A percentile compares a stretch with the other conserved stretches of the same genome.
Evolutionary conservation across 2,329 filamentous ascomycete species (phyloP).

Genomic region (Exophiala mesophila): DNA sequence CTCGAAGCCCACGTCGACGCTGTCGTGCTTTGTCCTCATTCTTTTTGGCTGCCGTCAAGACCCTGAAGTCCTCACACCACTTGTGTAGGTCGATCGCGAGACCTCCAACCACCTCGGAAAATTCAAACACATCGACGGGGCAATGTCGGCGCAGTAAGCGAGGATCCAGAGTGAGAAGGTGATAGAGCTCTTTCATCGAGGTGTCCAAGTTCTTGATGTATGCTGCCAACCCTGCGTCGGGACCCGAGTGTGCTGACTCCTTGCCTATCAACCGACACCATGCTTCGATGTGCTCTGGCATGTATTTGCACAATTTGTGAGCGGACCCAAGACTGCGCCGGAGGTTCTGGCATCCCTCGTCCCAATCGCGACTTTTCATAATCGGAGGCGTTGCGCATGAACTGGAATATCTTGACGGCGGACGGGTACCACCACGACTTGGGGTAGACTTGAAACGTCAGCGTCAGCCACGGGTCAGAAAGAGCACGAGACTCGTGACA

Average conservation of each 20-base stretch:
- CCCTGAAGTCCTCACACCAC: slow-evolving; percentile 3
- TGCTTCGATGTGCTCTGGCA: slow-evolving; percentile 3
- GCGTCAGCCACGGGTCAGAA: neutral
- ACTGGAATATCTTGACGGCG: slow-evolving; percentile 3
- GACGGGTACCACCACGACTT: neutral
- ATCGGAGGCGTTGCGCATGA: slow-evolving; percentile 2
- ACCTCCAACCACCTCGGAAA: slow-evolving; percentile 1
- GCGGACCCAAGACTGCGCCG: slow-evolving; percentile 5
- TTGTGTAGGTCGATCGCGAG: slow-evolving; percentile 7
- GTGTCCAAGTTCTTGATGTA: slow-evolving; percentile 6
- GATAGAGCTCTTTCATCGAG: slow-evolving; percentile 2
- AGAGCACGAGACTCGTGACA: neutral
- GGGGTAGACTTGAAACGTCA: neutral
- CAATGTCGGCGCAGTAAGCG: slow-evolving; percentile 1
- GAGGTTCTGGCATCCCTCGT: slow-evolving; percentile 4
- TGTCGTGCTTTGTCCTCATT: neutral
- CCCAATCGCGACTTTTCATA: slow-evolving; percentile 2
- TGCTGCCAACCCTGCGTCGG: neutral
- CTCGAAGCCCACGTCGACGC: neutral
- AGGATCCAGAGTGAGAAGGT: neutral
- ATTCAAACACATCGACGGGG: slow-evolving; percentile 2
- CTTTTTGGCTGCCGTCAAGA: neutral
- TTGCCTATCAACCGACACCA: neutral
- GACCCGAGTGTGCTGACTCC: neutral
- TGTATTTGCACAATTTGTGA: slow-evolving; percentile 6